Evolutionary conservation across 352 stramenopile genomes (phyloP).

Genomic region (Globisporangium camurandrum): DNA sequence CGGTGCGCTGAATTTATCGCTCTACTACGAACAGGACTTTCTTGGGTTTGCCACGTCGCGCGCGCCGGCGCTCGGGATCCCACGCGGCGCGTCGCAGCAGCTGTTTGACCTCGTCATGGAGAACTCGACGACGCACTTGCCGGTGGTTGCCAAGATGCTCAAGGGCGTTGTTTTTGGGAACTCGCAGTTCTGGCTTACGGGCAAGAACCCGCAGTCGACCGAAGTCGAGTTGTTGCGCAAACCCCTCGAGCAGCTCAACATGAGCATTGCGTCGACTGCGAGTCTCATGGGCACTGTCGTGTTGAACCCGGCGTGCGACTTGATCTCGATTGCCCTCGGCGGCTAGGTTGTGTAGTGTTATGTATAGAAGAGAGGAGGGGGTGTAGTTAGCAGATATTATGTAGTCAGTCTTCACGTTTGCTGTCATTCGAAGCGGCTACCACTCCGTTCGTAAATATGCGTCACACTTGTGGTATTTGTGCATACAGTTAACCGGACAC

Average conservation of each 20-base stretch:
- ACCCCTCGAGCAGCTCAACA: conserved; percentile 19
- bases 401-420: too few species aligned
- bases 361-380: too few species aligned
- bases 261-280: conserved; percentile 20
- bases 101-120: conserved; percentile 38
- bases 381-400: too few species aligned
- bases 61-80: conserved; percentile 31
- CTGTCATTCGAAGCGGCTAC: too few species aligned
- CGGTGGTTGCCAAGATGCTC: conserved; percentile 30
- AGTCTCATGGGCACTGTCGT: conserved; percentile 14
- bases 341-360: too few species aligned
- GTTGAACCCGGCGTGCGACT: conserved; percentile 19
- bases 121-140: conserved; percentile 16
- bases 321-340: conserved; percentile 8
- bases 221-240: conserved; percentile 12
- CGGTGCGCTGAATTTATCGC: conserved; percentile 54
- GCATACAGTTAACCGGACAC: too few species aligned
- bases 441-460: too few species aligned
- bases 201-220: conserved; percentile 17
- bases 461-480: too few species aligned
- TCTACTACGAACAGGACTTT: conserved; percentile 59
- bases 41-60: conserved; percentile 50
- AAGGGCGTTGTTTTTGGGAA: conserved; percentile 21
- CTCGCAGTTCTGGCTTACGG: conserved; percentile 10
- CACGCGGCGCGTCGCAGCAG: conserved; percentile 40